Evolutionary conservation across 2,329 filamentous ascomycete genomes (phyloP).

Genomic region (Triangularia setosa): DNA sequence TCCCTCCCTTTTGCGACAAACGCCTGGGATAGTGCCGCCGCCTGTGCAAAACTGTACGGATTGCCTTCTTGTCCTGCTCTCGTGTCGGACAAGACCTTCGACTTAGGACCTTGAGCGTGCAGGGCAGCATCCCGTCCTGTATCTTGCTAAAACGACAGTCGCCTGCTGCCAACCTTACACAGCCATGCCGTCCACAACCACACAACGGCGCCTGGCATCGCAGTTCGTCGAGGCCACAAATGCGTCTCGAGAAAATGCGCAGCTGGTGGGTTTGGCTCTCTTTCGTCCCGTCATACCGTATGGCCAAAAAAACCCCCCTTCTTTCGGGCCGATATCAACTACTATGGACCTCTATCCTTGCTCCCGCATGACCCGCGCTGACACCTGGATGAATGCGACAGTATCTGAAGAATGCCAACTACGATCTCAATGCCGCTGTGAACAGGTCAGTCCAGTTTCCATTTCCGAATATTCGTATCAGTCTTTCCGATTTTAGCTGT

Average conservation of each 20-base stretch:
- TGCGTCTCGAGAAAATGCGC: slow-evolving; percentile 38
- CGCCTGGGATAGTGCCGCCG: neutral
- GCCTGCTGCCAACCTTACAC: too few relatives aligned
- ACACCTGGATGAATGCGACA: slow-evolving; percentile 28
- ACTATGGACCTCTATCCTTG: slow-evolving; percentile 2
- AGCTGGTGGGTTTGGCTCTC: neutral
- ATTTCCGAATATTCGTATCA: slow-evolving; percentile 10
- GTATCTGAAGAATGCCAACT: slow-evolving; percentile 47
- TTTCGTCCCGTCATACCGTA: slow-evolving; percentile 15
- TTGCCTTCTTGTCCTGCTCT: neutral
- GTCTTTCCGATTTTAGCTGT: neutral
- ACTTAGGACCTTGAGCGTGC: neutral
- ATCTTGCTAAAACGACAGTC: neutral
- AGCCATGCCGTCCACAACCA: slow-evolving; percentile 18
- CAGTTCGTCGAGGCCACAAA: slow-evolving; percentile 45
- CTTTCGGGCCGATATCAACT: slow-evolving; percentile 26
- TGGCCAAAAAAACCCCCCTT: slow-evolving; percentile 11
- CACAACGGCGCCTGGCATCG: slow-evolving; percentile 38
- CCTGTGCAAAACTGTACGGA: neutral
- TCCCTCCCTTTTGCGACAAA: neutral
- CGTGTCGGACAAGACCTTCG: neutral
- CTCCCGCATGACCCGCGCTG: slow-evolving; percentile 20
- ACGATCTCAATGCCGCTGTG: slow-evolving; percentile 51
- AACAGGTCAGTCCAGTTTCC: slow-evolving; percentile 50
- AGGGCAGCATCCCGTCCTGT: neutral